A percentile compares a stretch with the other conserved stretches of the same genome.
Evolutionary conservation across 139 green algal genomes (phyloP).

Genomic region (Chlorella sorokiniana): DNA sequence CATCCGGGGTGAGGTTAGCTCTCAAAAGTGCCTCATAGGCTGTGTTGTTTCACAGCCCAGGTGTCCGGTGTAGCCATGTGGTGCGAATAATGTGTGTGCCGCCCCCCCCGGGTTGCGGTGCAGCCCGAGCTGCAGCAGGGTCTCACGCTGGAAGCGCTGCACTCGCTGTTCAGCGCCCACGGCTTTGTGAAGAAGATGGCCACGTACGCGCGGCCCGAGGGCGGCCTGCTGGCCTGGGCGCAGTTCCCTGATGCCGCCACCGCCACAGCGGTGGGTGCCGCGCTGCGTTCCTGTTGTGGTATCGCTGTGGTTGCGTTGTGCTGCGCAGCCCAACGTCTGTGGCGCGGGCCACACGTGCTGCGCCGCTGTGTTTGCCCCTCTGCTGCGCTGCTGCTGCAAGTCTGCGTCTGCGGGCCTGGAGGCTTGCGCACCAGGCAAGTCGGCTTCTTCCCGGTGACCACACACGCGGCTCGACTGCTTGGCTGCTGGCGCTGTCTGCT

Average conservation of each 20-base stretch:
- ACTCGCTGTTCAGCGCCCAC: conserved; percentile 68
- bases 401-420: too few species aligned
- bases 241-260: conserved; percentile 58
- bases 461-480: too few species aligned
- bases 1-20: too few species aligned
- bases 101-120: not conserved
- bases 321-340: too few species aligned
- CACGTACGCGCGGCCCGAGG: conserved; percentile 64
- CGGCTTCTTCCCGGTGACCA: too few species aligned
- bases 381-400: too few species aligned
- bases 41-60: not conserved
- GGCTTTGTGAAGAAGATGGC: conserved; percentile 73
- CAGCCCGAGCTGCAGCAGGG: conserved; percentile 37
- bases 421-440: too few species aligned
- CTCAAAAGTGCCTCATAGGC: too few species aligned
- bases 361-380: too few species aligned
- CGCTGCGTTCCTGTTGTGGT: not conserved
- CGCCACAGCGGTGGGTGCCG: conserved; percentile 34
- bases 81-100: not conserved
- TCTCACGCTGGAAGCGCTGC: conserved; percentile 54
- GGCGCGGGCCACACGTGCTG: too few species aligned
- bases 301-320: not conserved
- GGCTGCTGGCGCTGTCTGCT: not conserved
- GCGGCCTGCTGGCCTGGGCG: conserved; percentile 57
- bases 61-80: too few species aligned